Evolutionary conservation across 208 protist species (phyloP).

Genomic region (Trypanosoma brucei): DNA sequence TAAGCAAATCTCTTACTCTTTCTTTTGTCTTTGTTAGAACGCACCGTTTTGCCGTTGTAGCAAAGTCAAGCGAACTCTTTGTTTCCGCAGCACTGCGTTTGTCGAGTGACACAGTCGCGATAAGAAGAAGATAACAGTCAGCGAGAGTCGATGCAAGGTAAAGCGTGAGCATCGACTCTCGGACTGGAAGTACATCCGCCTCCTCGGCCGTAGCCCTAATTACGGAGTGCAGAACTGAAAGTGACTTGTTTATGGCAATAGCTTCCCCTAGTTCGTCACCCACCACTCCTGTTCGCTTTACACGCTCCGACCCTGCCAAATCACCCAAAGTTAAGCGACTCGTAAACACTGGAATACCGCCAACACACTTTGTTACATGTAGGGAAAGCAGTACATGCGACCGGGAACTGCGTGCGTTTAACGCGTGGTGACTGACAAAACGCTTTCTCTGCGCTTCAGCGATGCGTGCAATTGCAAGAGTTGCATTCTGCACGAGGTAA

Average conservation of each 20-base stretch:
- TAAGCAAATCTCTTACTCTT: slow-evolving; percentile 21
- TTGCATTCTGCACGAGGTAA: slow-evolving; percentile 32
- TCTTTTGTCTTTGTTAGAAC: slow-evolving; percentile 37
- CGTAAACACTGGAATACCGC: slow-evolving; percentile 46
- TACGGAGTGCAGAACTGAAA: slow-evolving; percentile 83
- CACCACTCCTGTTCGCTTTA: slow-evolving; percentile 72
- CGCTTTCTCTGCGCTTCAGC: slow-evolving; percentile 31
- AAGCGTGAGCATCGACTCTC: slow-evolving; percentile 56
- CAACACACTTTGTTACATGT: slow-evolving; percentile 55
- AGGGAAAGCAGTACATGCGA: slow-evolving; percentile 60
- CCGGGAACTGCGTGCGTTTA: slow-evolving; percentile 62
- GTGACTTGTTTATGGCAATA: slow-evolving; percentile 88
- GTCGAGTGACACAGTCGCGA: slow-evolving; percentile 68
- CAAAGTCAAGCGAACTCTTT: slow-evolving; percentile 70
- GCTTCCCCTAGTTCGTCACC: slow-evolving; percentile 82
- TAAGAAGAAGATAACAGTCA: slow-evolving; percentile 65
- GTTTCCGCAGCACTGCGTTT: slow-evolving; percentile 53
- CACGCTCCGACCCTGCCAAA: slow-evolving; percentile 90
- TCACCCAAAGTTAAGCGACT: slow-evolving; percentile 83
- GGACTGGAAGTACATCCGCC: slow-evolving; percentile 33
- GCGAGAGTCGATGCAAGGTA: slow-evolving; percentile 57
- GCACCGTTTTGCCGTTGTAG: slow-evolving; percentile 44
- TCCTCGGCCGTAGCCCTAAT: slow-evolving; percentile 34
- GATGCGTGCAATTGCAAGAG: slow-evolving; percentile 26
- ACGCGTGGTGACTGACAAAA: slow-evolving; percentile 38